Evolutionary conservation across 768 basidiomycete genomes (phyloP).

Genomic region (Mrakia blollopis): DNA sequence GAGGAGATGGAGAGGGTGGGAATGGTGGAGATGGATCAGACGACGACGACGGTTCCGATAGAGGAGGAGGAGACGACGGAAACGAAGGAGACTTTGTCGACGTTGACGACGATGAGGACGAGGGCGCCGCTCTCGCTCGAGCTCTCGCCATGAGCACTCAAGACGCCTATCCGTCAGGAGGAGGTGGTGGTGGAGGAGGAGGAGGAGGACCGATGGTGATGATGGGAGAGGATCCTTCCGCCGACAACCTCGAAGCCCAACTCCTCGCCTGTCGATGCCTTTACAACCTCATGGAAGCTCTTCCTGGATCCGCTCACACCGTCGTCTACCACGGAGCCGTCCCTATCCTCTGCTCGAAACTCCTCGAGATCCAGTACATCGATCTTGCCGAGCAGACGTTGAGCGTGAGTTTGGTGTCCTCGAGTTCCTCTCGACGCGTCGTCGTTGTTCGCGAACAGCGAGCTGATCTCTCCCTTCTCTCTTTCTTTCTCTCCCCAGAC

Average conservation of each 20-base stretch:
- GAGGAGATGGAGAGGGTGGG: constrained; percentile 11
- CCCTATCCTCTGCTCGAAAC: constrained; percentile 91
- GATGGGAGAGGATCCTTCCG: constrained; percentile 37
- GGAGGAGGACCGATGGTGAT: constrained; percentile 34
- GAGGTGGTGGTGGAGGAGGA: constrained; percentile 8
- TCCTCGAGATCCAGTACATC: constrained; percentile 95
- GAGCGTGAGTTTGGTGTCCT: constrained; percentile 61
- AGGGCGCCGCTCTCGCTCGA: constrained; percentile 83
- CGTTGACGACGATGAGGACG: constrained; percentile 46
- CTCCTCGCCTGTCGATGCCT: constrained; percentile 93
- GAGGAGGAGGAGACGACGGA: constrained; percentile 24
- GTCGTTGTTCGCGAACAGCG: constrained; percentile 19
- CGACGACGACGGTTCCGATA: constrained; percentile 57
- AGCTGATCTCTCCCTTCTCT: neutral
- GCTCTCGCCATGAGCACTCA: constrained; percentile 69
- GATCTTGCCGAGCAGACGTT: constrained; percentile 97
- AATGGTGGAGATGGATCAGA: constrained; percentile 58
- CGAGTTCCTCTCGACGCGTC: neutral
- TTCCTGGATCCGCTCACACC: constrained; percentile 94
- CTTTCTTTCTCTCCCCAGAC: constrained; percentile 54
- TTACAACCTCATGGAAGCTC: constrained; percentile 97
- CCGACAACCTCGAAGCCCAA: constrained; percentile 67
- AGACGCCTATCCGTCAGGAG: constrained; percentile 20
- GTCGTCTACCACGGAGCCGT: constrained; percentile 98
- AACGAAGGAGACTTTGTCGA: constrained; percentile 47